phyloP scores from a whole-genome alignment of 306 rosid genomes.

The Chamaecrista fasciculata region DNA sequence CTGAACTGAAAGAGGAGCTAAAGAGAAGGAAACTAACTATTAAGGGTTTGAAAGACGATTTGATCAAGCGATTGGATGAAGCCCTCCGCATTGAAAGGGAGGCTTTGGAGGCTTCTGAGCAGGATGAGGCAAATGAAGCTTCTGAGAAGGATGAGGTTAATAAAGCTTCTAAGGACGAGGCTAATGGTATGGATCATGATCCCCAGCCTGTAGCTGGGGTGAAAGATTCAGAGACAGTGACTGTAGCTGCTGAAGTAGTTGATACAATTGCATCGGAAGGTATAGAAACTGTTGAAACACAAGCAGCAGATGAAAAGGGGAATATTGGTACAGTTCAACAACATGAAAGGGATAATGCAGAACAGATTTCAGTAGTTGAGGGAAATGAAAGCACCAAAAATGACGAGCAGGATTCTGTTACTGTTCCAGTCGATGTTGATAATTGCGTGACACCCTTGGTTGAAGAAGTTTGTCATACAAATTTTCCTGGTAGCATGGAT shows the following conservation, averaged over 20 bases:
- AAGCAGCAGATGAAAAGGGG: not conserved
- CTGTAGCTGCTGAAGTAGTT: conserved; percentile 25
- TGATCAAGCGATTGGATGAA: conserved; percentile 74
- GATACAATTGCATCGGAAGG: not conserved
- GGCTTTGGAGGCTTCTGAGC: conserved; percentile 32
- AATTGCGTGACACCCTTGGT: conserved; percentile 32
- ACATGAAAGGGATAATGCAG: conserved; percentile 15
- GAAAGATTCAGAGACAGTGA: conserved; percentile 16
- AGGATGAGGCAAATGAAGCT: conserved; percentile 28
- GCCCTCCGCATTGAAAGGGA: conserved; percentile 57
- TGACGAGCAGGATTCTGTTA: conserved; percentile 28
- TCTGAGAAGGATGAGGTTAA: conserved; percentile 33
- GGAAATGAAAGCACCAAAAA: conserved; percentile 30
- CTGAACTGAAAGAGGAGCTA: conserved; percentile 82
- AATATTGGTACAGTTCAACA: not conserved
- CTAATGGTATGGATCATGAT: conserved; percentile 34
- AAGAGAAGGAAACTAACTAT: conserved; percentile 67
- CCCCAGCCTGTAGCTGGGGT: conserved; percentile 19
- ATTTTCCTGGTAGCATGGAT: conserved; percentile 34
- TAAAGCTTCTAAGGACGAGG: conserved; percentile 16
- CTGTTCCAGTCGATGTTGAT: conserved; percentile 35
- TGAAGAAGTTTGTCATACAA: conserved; percentile 38
- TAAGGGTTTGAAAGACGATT: conserved; percentile 86
- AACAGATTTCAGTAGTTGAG: conserved; percentile 28
- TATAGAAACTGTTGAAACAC: not conserved